Base-by-base conservation (phyloP, 176 grass and related monocot genomes). In the Tuctoria greenei region DNA sequence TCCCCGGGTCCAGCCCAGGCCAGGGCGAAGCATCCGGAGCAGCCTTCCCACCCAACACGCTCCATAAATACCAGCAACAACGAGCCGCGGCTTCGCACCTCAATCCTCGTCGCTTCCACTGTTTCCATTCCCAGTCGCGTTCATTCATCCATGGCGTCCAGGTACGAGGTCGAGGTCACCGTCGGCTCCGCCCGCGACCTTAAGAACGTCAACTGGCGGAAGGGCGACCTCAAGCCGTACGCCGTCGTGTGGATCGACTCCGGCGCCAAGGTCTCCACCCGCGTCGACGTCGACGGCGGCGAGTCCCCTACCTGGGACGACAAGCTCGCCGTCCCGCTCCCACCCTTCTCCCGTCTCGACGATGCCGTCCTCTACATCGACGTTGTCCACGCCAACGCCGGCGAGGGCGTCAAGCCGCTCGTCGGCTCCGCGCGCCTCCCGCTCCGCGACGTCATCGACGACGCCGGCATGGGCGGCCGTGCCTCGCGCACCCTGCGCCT, bases 191-290 rank as follows among this genome's bases (percentile, higher is more conserved):
- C 86, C 0, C 84, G 85, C 1, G 81, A 93, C 60, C 86, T 93
- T 10, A 93, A 93, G 79, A 93, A 93, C 76, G 86, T 93, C 16
- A 93, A 93, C 80, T 93, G 90, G 86, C 86, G 90, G 4, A 25
- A 87, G 59, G 90, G 90, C 66, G 71, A 89, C 8, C 83, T 93
- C 9, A 81, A 78, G 44, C 76, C 90, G 8, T 93, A 93, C 61
- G 83, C 76, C 41, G 90, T 93, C 0, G 31, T 72, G 17, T 93
- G 83, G 90, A 41, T 93, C 13, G 83, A 93, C 64, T 67, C 64
- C 12, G 80, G 79, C 38, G 52, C 83, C 40, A 89, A 82, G 83
- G 13, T 38, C 76, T 78, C 90, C 73, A 78, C 90, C 67, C 82
- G 81, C 61, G 93, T 86, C 6, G 90, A 90, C 71, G 8, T 86